These are phyloP conservation scores for Fusarium nelsonii DNA, from an alignment of 2,329 filamentous ascomycete genomes.

Conservation along the genomic window DNA sequence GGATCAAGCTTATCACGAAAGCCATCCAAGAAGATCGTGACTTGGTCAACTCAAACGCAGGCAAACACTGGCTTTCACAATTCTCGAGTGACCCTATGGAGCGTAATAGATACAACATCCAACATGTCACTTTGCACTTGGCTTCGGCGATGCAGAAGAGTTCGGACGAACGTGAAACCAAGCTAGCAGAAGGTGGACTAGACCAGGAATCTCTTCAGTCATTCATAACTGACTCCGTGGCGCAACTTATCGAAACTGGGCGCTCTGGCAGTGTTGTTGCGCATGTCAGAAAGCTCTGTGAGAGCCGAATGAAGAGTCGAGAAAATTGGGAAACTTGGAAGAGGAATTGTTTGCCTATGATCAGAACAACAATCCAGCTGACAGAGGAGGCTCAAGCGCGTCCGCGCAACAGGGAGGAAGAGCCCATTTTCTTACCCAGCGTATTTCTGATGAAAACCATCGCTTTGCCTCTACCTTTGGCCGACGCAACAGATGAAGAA, in stretches of 20 bases:
- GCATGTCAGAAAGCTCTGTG: conserved; percentile 7
- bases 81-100: conserved; percentile 23
- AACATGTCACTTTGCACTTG: conserved; percentile 6
- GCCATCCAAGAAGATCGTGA: conserved; percentile 41
- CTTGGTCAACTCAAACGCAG: conserved; percentile 47
- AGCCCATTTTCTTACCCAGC: conserved; percentile 25
- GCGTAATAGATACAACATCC: neutral
- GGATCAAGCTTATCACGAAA: conserved; percentile 42
- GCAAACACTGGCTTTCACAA: conserved; percentile 50
- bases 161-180: neutral
- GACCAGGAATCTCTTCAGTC: conserved; percentile 3
- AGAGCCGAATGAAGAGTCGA: neutral
- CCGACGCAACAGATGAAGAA: conserved; percentile 1
- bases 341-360: conserved; percentile 41
- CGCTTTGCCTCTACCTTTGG: conserved; percentile 32
- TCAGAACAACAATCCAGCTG: conserved; percentile 31
- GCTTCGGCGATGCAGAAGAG: conserved; percentile 15
- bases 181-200: conserved; percentile 16
- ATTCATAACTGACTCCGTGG: conserved; percentile 7
- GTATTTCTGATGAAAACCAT: conserved; percentile 28
- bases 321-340: conserved; percentile 34
- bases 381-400: conserved; percentile 24
- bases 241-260: neutral
- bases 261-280: neutral
- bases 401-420: neutral